Evolutionary conservation across 2,329 filamentous ascomycete species (phyloP), one percentile per base, ranked within the genome.

Genomic region (Diaporthe sp.): DNA sequence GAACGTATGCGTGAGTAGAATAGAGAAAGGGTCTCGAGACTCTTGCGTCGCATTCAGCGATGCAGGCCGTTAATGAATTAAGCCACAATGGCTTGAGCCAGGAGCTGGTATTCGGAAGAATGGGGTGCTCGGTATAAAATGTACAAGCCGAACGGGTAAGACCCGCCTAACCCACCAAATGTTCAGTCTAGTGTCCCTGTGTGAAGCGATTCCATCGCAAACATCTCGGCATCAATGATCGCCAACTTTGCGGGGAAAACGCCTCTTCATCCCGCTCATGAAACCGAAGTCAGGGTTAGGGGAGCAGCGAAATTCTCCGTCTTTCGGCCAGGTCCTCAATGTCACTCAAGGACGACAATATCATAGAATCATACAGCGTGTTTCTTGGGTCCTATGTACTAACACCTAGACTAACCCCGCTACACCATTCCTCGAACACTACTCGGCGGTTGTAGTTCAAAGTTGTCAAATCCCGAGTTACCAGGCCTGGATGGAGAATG

Each of bases 361-460:
- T 31, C 25, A 28, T 31, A 15, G 12, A 65, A 22, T 58, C 2
- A 25, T 53, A 4, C 5, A 19, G 8, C 10, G n/a, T 39, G 6
- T 39, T 7, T 31, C 7, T 39, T 42, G 2, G 12, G 6, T 22
- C 13, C 65, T 53, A 68, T 53, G 1, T 68, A 53, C 46, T 37
- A n/a, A n/a, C n/a, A 5, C n/a, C 22, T 37, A 15, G 22, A 53
- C 10, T 19, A 34, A 6, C 25, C 22, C 13, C 19, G 46, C 37
- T 65, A 65, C 25, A 73, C 46, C 46, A 73, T 42, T n/a, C 60
- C 58, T 34, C 71, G 71, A 46, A 53, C 49, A 10, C 51, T 73
- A 3, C 58, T 62, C 19, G 67, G 73, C 9, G 73, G 61, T 51
- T 74, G 53, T 49, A 73, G 42, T 37, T 75, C 75, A 10, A 73